Conservation (phyloP, 441 rosid genomes). For the Hura crepitans region DNA sequence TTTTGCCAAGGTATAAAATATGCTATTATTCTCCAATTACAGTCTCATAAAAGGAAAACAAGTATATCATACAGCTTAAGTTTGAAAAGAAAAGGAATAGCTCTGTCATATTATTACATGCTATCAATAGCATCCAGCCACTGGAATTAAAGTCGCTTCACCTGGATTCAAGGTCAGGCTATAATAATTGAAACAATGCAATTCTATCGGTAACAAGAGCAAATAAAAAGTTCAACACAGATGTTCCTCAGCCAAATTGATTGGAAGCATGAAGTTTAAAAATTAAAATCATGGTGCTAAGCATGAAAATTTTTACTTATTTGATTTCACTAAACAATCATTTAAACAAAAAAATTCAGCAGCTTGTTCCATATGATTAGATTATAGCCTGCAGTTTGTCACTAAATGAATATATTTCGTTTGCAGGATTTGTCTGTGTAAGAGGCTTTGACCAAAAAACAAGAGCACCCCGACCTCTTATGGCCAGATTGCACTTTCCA, state of each 20-base stretch:
- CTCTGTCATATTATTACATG: no score
- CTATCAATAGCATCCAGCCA: not conserved
- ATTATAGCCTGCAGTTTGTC: conserved; percentile 1
- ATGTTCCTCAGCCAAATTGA: not conserved
- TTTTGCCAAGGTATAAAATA: not conserved
- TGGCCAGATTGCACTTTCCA: conserved; percentile 72
- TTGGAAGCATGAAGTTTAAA: not conserved
- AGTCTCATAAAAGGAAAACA: not conserved
- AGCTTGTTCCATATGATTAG: not conserved
- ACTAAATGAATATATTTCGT: conserved; percentile 12
- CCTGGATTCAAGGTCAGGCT: not conserved
- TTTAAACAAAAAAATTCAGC: not conserved
- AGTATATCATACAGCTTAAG: not conserved
- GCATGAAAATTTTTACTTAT: not conserved
- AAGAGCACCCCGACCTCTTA: conserved; percentile 82
- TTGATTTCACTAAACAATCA: not conserved
- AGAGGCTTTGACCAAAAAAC: conserved; percentile 75
- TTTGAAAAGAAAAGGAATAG: no score
- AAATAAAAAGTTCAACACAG: not conserved
- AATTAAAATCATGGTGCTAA: not conserved
- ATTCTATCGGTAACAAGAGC: not conserved
- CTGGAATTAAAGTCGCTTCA: not conserved
- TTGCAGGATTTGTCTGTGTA: conserved; percentile 91
- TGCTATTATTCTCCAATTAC: not conserved
- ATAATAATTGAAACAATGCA: not conserved